Percentiles rank a stretch among this genome's conserved stretches.
Evolutionary conservation across 1,139 yeast species (phyloP).

Genomic region (Meyerozyma sp.): DNA sequence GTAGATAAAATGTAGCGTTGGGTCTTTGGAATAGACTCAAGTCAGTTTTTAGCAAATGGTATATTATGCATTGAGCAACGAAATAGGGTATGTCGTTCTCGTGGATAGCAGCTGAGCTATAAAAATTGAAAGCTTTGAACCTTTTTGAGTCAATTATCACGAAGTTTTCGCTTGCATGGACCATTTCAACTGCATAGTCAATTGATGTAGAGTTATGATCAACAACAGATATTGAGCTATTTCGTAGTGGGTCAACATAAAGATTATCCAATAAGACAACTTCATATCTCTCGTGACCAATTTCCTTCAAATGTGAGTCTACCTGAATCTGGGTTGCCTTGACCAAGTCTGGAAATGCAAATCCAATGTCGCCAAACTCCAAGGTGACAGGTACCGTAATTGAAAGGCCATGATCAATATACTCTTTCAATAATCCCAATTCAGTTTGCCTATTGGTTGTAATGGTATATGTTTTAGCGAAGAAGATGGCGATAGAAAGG

Average conservation of each 20-base stretch:
- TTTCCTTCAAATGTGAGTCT: slow-evolving; percentile 14
- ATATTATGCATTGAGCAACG: background rate
- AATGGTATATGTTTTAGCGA: background rate
- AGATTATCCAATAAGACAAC: slow-evolving; percentile 17
- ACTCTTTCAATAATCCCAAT: background rate
- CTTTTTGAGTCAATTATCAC: slow-evolving; percentile 33
- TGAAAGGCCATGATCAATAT: slow-evolving; percentile 8
- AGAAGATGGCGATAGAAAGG: background rate
- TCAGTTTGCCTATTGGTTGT: background rate
- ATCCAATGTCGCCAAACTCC: slow-evolving; percentile 31
- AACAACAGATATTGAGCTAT: background rate
- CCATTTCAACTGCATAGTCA: slow-evolving; percentile 22
- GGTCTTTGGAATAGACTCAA: background rate
- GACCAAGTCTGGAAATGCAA: slow-evolving; percentile 43
- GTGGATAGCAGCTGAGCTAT: background rate
- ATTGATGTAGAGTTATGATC: background rate
- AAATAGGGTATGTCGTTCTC: background rate
- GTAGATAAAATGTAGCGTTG: background rate
- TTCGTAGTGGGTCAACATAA: background rate
- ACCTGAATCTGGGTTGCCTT: slow-evolving; percentile 40
- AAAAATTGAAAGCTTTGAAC: slow-evolving; percentile 27
- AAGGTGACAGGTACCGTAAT: slow-evolving; percentile 24
- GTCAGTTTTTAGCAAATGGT: background rate
- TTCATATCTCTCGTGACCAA: slow-evolving; percentile 9
- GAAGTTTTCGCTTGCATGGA: slow-evolving; percentile 24